Evolutionary conservation across 306 rosid species (phyloP), one percentile per base, ranked within the genome.

Genomic region (Canavalia ensiformis): DNA sequence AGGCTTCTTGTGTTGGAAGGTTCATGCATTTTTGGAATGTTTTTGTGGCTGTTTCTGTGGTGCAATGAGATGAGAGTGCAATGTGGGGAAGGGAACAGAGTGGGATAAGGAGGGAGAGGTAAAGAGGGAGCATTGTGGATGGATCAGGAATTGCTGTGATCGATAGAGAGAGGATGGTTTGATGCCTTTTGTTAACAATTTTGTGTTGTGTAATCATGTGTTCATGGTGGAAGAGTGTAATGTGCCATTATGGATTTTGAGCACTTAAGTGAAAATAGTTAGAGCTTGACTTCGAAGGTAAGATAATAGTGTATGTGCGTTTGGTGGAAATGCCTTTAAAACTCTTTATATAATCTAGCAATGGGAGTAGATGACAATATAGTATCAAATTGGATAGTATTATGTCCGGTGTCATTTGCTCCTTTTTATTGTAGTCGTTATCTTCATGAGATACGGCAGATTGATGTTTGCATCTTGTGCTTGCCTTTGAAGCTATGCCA

Each of bases 1-100:
- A 93, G 87, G 97, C 97, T 59, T 92, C 90, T 78, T 96, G 99
- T 42, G 94, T 90, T 8, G 98, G 97, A 33, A 96, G 98, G 18
- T 88, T 84, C 90, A 90, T 90, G 82, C 98, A 96, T 88, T 88
- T 92, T 71, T 92, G 82, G 51, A 88, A 96, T 31, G 90, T 87
- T 84, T 85, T 86, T 0, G 89, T 86, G 59, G 90, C 35, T 25
- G 95, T 88, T 80, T 83, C 37, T 37, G 92, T 85, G 68, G 96
- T 88, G 83, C 97, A 95, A 11, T 89, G 98, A 28, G 94, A 87
- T n/a, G 92, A 87, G 77, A 71, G 68, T 64, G 88, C 87, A 39
- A 50, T 4, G 5, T 65, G 51, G 13, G 90, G 87, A 67, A 84
- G 60, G 54, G 56, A 81, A 2, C 77, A 73, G 60, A 74, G 81